These are phyloP conservation scores for Exobasidium rhododendri DNA, from an alignment of 1,284 basidiomycete genomes.

Conservation along the genomic window DNA sequence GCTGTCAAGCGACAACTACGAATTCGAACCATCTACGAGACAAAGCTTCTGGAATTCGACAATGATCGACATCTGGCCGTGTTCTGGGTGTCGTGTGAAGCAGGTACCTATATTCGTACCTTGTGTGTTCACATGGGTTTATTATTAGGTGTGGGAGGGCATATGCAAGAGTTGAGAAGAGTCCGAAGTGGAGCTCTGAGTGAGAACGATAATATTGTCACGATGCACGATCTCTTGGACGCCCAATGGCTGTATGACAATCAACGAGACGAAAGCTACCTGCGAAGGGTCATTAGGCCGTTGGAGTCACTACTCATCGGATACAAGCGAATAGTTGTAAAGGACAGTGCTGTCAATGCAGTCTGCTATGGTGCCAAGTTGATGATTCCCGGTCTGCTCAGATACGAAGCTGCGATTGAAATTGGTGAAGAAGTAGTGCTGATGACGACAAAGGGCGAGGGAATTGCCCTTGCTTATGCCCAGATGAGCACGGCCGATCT, in stretches of 20 bases:
- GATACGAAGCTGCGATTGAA: slow-evolving; percentile 94
- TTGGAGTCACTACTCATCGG: slow-evolving; percentile 89
- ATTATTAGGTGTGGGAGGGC: slow-evolving; percentile 90
- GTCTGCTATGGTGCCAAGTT: slow-evolving; percentile 99
- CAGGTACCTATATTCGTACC: slow-evolving; percentile 97
- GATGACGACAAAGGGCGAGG: slow-evolving; percentile 99
- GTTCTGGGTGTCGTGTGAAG: slow-evolving; percentile 98
- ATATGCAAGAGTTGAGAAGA: slow-evolving; percentile 97
- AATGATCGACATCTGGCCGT: slow-evolving; percentile 94
- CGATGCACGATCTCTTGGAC: slow-evolving; percentile 99
- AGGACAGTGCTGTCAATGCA: slow-evolving; percentile 98
- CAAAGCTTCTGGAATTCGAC: slow-evolving; percentile 93
- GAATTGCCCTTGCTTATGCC: slow-evolving; percentile 80
- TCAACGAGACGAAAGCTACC: slow-evolving; percentile 95
- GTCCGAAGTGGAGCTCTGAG: slow-evolving; percentile 93
- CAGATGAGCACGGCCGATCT: slow-evolving; percentile 96
- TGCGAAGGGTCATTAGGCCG: slow-evolving; percentile 89
- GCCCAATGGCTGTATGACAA: slow-evolving; percentile 99
- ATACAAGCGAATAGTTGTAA: slow-evolving; percentile 98
- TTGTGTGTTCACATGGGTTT: slow-evolving; percentile 96
- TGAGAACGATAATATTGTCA: slow-evolving; percentile 97
- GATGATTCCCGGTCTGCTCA: slow-evolving; percentile 97
- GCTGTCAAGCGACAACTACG: slow-evolving; percentile 98
- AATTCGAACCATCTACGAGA: slow-evolving; percentile 95
- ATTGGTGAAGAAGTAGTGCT: slow-evolving; percentile 95